Percentiles rank a stretch among this genome's conserved stretches.
Evolutionary conservation across 208 protist genomes (phyloP).

Genomic region (Trypanosoma mega): DNA sequence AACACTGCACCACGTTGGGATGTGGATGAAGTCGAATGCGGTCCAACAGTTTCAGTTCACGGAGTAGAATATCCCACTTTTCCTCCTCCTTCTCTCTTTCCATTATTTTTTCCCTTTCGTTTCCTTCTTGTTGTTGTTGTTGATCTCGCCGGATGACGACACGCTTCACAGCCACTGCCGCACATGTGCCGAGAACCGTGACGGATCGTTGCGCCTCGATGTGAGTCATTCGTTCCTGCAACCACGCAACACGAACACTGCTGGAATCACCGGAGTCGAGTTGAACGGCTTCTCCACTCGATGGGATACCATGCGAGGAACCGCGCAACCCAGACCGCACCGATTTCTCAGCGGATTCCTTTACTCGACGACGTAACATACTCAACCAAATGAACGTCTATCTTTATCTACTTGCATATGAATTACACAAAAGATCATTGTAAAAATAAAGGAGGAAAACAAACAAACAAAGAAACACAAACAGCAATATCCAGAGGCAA

Average conservation of each 20-base stretch:
- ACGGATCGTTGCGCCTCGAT: not conserved
- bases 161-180: constrained; percentile 31
- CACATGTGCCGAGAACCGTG: constrained; percentile 14
- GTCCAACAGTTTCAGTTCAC: constrained; percentile 33
- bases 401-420: too few species aligned
- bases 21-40: constrained; percentile 28
- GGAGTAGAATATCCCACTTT: constrained; percentile 14
- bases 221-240: constrained; percentile 19
- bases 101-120: too few species aligned
- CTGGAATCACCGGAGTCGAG: constrained; percentile 31
- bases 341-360: too few species aligned
- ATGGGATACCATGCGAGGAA: not conserved
- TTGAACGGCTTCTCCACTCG: not conserved
- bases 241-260: constrained; percentile 31
- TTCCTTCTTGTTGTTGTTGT: too few species aligned
- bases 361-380: too few species aligned
- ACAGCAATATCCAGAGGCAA: too few species aligned
- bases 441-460: constrained; percentile 8
- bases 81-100: not conserved
- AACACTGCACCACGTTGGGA: constrained; percentile 44
- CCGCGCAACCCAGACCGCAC: not conserved
- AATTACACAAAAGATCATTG: too few species aligned
- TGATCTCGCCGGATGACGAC: constrained; percentile 12
- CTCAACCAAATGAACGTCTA: too few species aligned
- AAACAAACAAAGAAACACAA: constrained; percentile 27